Evolutionary conservation across 208 protist genomes (phyloP).

Genomic region (Wallacemonas sp.): DNA sequence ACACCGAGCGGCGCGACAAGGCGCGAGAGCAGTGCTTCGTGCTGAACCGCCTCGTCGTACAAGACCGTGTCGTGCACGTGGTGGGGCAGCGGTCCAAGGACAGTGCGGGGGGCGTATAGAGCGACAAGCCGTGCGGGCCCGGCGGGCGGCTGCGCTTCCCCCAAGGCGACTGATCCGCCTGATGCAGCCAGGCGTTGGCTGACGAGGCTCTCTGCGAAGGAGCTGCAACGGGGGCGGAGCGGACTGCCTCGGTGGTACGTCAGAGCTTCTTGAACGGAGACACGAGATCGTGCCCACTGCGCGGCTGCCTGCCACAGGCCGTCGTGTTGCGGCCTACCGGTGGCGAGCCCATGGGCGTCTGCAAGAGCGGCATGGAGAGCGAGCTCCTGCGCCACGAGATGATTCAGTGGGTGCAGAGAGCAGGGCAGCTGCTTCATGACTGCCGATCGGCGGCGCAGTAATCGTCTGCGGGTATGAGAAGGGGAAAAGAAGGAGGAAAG

Average conservation of each 20-base stretch:
- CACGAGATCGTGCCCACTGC: not conserved
- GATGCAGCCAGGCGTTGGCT: not conserved
- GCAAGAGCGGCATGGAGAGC: constrained; percentile 40
- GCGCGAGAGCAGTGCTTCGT: constrained; percentile 25
- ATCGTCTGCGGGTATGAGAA: not conserved
- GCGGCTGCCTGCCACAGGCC: constrained; percentile 7
- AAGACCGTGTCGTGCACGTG: constrained; percentile 33
- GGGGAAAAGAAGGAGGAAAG: not conserved
- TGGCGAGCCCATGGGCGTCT: constrained; percentile 2
- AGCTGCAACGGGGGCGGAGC: not conserved
- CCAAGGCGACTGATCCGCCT: too few species aligned
- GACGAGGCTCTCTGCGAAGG: not conserved
- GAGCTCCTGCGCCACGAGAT: constrained; percentile 66
- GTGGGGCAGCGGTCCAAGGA: constrained; percentile 16
- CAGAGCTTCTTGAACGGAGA: not conserved
- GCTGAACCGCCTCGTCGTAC: constrained; percentile 56
- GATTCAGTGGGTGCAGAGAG: constrained; percentile 54
- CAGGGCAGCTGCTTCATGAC: constrained; percentile 29
- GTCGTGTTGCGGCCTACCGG: not conserved
- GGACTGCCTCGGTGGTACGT: not conserved
- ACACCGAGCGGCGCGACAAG: constrained; percentile 45
- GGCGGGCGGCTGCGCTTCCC: not conserved
- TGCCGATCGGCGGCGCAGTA: not conserved
- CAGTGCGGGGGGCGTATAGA: constrained; percentile 28
- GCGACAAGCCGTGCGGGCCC: constrained; percentile 21